Percentiles rank a stretch among this genome's conserved stretches.
Evolutionary conservation across 2,329 filamentous ascomycete genomes (phyloP).

Genomic region (Atkinsonella hypoxylon): DNA sequence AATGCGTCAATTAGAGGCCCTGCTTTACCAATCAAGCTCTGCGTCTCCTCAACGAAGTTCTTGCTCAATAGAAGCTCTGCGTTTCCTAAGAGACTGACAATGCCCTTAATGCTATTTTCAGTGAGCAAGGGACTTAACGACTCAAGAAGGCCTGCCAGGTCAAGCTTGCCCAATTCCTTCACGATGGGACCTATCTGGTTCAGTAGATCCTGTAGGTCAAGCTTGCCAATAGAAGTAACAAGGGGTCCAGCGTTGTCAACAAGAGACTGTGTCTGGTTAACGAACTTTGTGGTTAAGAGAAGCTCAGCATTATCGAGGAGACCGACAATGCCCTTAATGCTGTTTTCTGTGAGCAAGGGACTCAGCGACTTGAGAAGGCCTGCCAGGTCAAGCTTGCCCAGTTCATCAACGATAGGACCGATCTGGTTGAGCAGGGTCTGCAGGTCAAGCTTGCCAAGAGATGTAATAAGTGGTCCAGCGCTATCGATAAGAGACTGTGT

Average conservation of each 20-base stretch:
- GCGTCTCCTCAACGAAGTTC: constrained; percentile 20
- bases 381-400: constrained; percentile 14
- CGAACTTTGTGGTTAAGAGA: constrained; percentile 19
- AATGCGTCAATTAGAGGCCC: constrained; percentile 15
- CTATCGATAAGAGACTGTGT: constrained; percentile 15
- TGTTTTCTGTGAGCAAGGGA: constrained; percentile 18
- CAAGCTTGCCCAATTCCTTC: constrained; percentile 17
- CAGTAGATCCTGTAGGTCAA: constrained; percentile 20
- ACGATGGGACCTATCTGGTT: constrained; percentile 22
- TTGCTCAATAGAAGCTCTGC: constrained; percentile 19
- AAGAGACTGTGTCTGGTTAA: constrained; percentile 19
- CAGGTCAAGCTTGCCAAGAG: constrained; percentile 22
- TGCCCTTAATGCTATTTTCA: constrained; percentile 17
- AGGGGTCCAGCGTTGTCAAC: constrained; percentile 19
- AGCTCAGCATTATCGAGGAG: constrained; percentile 21
- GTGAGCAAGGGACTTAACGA: constrained; percentile 19
- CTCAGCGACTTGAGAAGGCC: constrained; percentile 16
- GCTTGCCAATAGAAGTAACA: constrained; percentile 19
- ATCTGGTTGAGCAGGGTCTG: constrained; percentile 19
- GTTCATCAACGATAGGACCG: constrained; percentile 17
- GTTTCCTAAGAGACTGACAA: constrained; percentile 22
- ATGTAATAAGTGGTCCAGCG: constrained; percentile 20
- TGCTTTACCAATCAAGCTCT: constrained; percentile 20
- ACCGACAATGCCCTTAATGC: constrained; percentile 12
- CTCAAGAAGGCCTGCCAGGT: constrained; percentile 18